Evolutionary conservation across 495 filamentous ascomycete species (phyloP).

Genomic region (Podospora conica): DNA sequence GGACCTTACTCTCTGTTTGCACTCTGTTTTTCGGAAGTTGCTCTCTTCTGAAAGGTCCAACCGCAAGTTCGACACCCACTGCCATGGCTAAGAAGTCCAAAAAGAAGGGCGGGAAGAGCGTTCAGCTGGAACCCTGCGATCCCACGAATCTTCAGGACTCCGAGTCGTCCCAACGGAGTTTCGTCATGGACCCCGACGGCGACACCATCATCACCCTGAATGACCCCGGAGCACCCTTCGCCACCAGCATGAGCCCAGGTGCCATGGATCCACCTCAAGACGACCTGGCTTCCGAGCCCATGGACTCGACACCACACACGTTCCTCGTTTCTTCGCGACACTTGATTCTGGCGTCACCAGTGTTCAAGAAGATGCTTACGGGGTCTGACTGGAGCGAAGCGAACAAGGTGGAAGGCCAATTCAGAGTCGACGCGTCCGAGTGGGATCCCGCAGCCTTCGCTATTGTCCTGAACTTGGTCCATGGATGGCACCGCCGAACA

Average conservation of each 20-base stretch:
- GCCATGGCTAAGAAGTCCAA: no score
- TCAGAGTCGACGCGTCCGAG: neutral
- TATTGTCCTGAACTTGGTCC: constrained; percentile 43
- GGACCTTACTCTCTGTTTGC: no score
- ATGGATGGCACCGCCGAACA: constrained; percentile 31
- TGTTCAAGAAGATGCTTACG: constrained; percentile 10
- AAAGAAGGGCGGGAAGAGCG: no score
- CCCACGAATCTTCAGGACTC: no score
- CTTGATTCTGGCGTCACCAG: constrained; percentile 8
- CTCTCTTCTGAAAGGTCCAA: no score
- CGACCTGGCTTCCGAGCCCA: neutral
- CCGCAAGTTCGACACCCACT: no score
- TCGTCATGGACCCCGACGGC: neutral
- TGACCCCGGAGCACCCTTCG: neutral
- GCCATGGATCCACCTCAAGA: neutral
- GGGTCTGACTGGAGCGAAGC: constrained; percentile 6
- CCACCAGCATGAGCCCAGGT: neutral
- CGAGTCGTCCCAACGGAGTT: no score
- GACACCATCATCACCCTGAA: neutral
- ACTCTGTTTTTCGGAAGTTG: no score
- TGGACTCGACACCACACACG: neutral
- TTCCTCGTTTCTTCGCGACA: constrained; percentile 12
- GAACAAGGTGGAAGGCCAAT: neutral
- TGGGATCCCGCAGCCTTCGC: constrained; percentile 35
- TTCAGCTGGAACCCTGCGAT: no score